Conservation (phyloP, 352 stramenopile genomes). For the Blastocystis sp. region DNA sequence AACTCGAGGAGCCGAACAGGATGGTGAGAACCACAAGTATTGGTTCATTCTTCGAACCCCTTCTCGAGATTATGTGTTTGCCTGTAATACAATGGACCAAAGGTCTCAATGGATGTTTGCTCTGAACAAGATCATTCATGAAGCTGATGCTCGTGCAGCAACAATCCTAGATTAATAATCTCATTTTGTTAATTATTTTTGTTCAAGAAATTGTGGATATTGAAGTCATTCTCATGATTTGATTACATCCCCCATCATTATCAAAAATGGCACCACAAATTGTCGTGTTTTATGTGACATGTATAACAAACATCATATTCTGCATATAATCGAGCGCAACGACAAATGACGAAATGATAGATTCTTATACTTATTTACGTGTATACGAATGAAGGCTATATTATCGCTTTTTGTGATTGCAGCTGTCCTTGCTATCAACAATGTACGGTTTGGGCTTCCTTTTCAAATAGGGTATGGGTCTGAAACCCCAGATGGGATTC, state of each 20-base stretch:
- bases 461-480: slow-evolving; percentile 29
- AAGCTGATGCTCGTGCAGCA: not conserved
- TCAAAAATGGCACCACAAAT: not conserved
- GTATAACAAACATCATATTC: not conserved
- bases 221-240: not conserved
- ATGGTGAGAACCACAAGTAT: slow-evolving; percentile 54
- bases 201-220: not conserved
- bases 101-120: slow-evolving; percentile 45
- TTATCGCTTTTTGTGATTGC: not conserved
- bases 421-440: slow-evolving; percentile 33
- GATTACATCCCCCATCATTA: not conserved
- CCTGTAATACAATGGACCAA: slow-evolving; percentile 36
- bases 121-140: slow-evolving; percentile 18
- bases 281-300: not conserved
- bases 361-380: not conserved
- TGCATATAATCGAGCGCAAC: not conserved
- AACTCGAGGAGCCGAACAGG: slow-evolving; percentile 16
- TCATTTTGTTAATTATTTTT: not conserved
- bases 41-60: slow-evolving; percentile 57
- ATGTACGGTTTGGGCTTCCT: not conserved
- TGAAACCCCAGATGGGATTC: slow-evolving; percentile 64
- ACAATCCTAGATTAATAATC: not conserved
- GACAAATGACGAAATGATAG: not conserved
- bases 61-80: slow-evolving; percentile 61
- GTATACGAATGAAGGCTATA: slow-evolving; percentile 21